These are phyloP conservation scores for Sugiyamaella qingdaonensis DNA, from an alignment of 805 yeast genomes.

Conservation along the genomic window DNA sequence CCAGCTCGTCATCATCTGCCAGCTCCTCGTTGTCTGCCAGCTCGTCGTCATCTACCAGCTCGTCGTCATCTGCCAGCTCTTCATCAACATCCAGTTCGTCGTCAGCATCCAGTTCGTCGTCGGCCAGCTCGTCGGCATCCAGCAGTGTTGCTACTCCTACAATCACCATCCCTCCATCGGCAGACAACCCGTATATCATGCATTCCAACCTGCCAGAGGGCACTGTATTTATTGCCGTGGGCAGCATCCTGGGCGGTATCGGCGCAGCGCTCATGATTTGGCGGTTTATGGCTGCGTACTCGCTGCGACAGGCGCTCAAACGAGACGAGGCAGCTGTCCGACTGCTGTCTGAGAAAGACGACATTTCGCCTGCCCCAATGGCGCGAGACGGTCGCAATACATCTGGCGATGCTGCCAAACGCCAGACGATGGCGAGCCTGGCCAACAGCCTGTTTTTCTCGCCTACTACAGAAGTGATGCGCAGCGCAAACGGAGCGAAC, in stretches of 20 bases:
- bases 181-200: slow-evolving; percentile 61
- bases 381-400: slow-evolving; percentile 13
- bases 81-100: slow-evolving; percentile 8
- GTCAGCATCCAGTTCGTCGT: too few species aligned
- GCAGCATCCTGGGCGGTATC: slow-evolving; percentile 60
- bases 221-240: slow-evolving; percentile 79
- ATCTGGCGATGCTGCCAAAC: slow-evolving; percentile 10
- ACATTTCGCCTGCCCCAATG: background rate
- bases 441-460: slow-evolving; percentile 53
- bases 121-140: slow-evolving; percentile 6
- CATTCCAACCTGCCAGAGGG: slow-evolving; percentile 57
- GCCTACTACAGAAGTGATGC: slow-evolving; percentile 73
- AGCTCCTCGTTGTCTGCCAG: background rate
- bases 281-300: slow-evolving; percentile 44
- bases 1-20: slow-evolving; percentile 3
- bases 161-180: slow-evolving; percentile 54
- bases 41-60: too few species aligned
- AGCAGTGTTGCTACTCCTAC: slow-evolving; percentile 41
- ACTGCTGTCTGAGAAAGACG: slow-evolving; percentile 4
- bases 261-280: slow-evolving; percentile 49
- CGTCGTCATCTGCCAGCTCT: background rate
- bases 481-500: slow-evolving; percentile 31
- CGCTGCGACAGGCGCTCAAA: slow-evolving; percentile 51
- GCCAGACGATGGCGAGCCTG: slow-evolving; percentile 12
- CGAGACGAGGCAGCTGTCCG: slow-evolving; percentile 32